Conservation (phyloP, 2,329 filamentous ascomycete genomes). For the Penicillium sp. region DNA sequence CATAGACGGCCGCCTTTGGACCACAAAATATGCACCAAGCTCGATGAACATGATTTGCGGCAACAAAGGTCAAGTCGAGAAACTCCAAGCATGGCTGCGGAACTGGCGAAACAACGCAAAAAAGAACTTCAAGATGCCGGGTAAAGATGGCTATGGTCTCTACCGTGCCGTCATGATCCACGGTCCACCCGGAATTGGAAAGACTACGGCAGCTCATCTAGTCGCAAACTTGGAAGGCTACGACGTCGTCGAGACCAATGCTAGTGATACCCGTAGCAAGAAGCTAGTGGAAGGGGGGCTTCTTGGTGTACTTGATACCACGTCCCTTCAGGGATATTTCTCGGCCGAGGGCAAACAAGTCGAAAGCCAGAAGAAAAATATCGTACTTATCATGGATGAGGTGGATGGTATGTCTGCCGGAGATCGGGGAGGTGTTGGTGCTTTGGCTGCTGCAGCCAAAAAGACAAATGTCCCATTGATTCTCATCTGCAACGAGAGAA, state of each 20-base stretch:
- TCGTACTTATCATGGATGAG: constrained; percentile 97
- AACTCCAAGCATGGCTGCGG: constrained; percentile 80
- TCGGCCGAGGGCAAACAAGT: constrained; percentile 76
- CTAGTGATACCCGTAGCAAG: constrained; percentile 93
- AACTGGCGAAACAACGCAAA: constrained; percentile 76
- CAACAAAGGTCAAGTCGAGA: constrained; percentile 87
- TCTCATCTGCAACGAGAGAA: constrained; percentile 94
- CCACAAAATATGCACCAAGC: constrained; percentile 89
- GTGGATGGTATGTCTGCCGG: constrained; percentile 98
- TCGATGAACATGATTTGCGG: constrained; percentile 85
- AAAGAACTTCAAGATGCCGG: constrained; percentile 75
- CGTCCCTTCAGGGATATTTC: constrained; percentile 87
- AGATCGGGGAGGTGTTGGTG: constrained; percentile 91
- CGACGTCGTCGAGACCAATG: constrained; percentile 91
- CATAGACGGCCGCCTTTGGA: constrained; percentile 72
- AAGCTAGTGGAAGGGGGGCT: constrained; percentile 86
- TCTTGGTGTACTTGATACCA: constrained; percentile 90
- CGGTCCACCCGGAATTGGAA: constrained; percentile 92
- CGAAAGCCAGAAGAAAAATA: constrained; percentile 79
- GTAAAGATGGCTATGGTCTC: constrained; percentile 76
- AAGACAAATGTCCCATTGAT: constrained; percentile 94
- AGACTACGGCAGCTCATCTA: constrained; percentile 93
- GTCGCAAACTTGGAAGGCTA: constrained; percentile 90
- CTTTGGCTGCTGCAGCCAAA: constrained; percentile 88
- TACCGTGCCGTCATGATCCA: constrained; percentile 92